A percentile compares a stretch with the other conserved stretches of the same genome.
phyloP scores from a whole-genome alignment of 148 eudicot species.

The Fagopyrum homotropicum region DNA sequence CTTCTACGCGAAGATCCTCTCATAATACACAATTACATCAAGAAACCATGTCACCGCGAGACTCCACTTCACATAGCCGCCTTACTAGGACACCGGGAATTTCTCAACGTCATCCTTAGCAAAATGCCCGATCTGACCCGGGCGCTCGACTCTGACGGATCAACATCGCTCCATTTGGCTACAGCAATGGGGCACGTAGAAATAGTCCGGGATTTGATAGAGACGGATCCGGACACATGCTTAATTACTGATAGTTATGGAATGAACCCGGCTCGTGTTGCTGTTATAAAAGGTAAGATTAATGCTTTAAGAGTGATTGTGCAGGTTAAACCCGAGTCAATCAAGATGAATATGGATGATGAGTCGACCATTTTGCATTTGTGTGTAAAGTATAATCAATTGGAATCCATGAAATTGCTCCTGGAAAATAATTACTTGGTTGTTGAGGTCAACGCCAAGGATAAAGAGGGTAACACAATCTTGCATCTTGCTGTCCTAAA shows the following conservation, averaged over 20 bases:
- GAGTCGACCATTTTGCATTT: not conserved
- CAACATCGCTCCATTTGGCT: not conserved
- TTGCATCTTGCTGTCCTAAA: not conserved
- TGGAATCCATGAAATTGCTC: not conserved
- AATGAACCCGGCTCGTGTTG: slow-evolving; percentile 4
- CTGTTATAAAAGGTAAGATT: not conserved
- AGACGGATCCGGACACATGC: not conserved
- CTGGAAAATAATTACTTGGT: not conserved
- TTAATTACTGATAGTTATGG: not conserved
- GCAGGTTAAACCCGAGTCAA: not conserved
- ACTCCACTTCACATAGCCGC: slow-evolving; percentile 4
- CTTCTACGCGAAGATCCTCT: slow-evolving; percentile 7
- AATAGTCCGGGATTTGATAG: not conserved
- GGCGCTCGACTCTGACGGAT: not conserved
- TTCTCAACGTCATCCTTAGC: not conserved
- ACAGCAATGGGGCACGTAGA: not conserved
- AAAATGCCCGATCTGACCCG: not conserved
- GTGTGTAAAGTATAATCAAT: not conserved
- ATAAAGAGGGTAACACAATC: not conserved
- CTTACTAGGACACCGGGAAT: slow-evolving; percentile 6
- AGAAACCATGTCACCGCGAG: not conserved
- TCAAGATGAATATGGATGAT: not conserved
- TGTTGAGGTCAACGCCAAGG: not conserved
- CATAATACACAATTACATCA: slow-evolving; percentile 4
- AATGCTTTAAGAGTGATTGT: not conserved